Evolutionary conservation across 2,329 filamentous ascomycete genomes (phyloP).

Genomic region (Pseudocercospora macadamiae): DNA sequence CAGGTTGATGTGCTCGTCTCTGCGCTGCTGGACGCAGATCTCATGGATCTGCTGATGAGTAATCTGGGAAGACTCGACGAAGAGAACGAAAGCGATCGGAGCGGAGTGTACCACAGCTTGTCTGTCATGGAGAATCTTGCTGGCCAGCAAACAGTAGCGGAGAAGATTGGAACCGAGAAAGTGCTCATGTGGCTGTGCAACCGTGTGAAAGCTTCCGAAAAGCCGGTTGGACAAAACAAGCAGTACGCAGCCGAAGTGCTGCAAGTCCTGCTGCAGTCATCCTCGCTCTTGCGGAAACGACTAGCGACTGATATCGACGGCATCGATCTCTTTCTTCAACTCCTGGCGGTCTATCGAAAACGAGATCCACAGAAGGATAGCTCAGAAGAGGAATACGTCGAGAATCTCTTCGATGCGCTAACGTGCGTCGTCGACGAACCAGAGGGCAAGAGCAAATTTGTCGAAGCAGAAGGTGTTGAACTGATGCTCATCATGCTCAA

Average conservation of each 20-base stretch:
- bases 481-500: conserved; percentile 89
- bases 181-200: conserved; percentile 77
- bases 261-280: conserved; percentile 82
- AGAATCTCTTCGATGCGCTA: conserved; percentile 87
- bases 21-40: conserved; percentile 64
- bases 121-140: conserved; percentile 83
- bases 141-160: conserved; percentile 68
- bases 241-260: conserved; percentile 93
- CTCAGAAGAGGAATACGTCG: conserved; percentile 92
- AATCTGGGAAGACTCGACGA: conserved; percentile 84
- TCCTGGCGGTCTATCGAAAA: conserved; percentile 82
- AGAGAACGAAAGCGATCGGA: conserved; percentile 69
- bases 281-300: conserved; percentile 64
- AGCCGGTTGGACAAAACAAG: conserved; percentile 80
- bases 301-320: conserved; percentile 64
- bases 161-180: conserved; percentile 71
- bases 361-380: conserved; percentile 82
- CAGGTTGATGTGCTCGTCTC: conserved; percentile 79
- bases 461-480: conserved; percentile 90
- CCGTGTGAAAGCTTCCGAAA: conserved; percentile 71
- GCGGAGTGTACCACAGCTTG: conserved; percentile 84
- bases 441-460: conserved; percentile 75
- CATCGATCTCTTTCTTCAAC: conserved; percentile 77
- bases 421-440: conserved; percentile 77
- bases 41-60: conserved; percentile 73